These are phyloP conservation scores for Tuber umbilicatum DNA, from an alignment of 495 filamentous ascomycete genomes.

Conservation along the genomic window DNA sequence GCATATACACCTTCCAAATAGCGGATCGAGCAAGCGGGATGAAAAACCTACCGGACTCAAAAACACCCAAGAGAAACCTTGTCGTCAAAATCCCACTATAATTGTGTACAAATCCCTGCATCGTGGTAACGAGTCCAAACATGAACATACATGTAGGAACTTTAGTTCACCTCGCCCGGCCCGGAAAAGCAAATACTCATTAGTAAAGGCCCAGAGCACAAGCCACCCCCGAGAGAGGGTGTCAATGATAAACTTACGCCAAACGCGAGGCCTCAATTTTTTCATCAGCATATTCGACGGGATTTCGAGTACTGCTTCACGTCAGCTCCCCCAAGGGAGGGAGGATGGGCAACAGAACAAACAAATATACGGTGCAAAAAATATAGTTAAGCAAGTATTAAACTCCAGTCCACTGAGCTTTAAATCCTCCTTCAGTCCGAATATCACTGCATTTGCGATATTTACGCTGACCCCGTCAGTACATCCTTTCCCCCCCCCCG, in stretches of 20 bases:
- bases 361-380: constrained; percentile 90
- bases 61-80: constrained; percentile 79
- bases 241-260: constrained; percentile 48
- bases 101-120: constrained; percentile 72
- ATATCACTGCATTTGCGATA: constrained; percentile 54
- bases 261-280: constrained; percentile 69
- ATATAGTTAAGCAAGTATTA: constrained; percentile 75
- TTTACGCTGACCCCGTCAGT: constrained; percentile 23
- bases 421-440: constrained; percentile 60
- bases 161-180: not conserved
- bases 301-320: constrained; percentile 49
- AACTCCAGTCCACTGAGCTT: constrained; percentile 56
- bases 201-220: not conserved
- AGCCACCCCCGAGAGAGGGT: not conserved
- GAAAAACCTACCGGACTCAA: constrained; percentile 78
- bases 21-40: not conserved
- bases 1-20: constrained; percentile 13
- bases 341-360: constrained; percentile 45
- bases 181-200: not conserved
- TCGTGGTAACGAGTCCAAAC: constrained; percentile 70
- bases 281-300: constrained; percentile 85
- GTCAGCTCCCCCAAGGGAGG: constrained; percentile 2
- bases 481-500: not conserved
- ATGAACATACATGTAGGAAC: constrained; percentile 64
- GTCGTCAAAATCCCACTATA: constrained; percentile 74